Evolutionary conservation across 2,329 filamentous ascomycete species (phyloP), one percentile per base, ranked within the genome.

Genomic region (Elsinoe fawcettii): DNA sequence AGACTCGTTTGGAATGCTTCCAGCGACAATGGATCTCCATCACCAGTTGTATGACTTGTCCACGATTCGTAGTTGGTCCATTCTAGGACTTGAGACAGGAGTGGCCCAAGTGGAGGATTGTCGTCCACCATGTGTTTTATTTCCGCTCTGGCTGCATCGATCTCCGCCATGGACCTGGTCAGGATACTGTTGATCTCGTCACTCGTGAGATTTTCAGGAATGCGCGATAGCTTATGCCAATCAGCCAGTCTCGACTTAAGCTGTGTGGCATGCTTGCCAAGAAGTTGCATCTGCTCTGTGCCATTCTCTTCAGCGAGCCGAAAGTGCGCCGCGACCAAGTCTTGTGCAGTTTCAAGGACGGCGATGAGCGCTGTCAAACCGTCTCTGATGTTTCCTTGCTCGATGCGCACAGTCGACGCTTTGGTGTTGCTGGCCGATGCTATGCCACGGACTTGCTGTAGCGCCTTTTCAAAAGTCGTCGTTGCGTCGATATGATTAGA

Each of bases 311-410:
- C 74, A 0, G 84, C 83, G 44, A 91, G 78, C 59, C 82, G 85
- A 2, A 76, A 78, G 66, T 95, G 88, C 5, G 87, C 77, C 36
- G 78, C 74, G 4, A 90, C 69, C 22, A 93, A 72, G 32, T 81
- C 78, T 8, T 77, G 70, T 3, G 80, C 83, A 56, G 88, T 79
- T 37, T 75, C 75, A 16, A 92, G 69, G n/a, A 91, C 80, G 34
- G 84, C 80, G 14, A 80, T 73, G n/a, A 91, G 70, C 88, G 89
- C 95, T 1, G 63, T 64, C 2, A 72, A 43, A 2, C 55, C 56
- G n/a, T 57, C 46, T 62, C 70, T 37, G 69, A 57, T 18, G 9
- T 14, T 25, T 12, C 7, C 2, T 3, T 14, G 8, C 16, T 8
- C 7, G 16, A 44, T 9, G 2, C 4, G 7, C 11, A 2, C 11